Conservation (phyloP, 148 eudicot species). For the Silene latifolia region DNA sequence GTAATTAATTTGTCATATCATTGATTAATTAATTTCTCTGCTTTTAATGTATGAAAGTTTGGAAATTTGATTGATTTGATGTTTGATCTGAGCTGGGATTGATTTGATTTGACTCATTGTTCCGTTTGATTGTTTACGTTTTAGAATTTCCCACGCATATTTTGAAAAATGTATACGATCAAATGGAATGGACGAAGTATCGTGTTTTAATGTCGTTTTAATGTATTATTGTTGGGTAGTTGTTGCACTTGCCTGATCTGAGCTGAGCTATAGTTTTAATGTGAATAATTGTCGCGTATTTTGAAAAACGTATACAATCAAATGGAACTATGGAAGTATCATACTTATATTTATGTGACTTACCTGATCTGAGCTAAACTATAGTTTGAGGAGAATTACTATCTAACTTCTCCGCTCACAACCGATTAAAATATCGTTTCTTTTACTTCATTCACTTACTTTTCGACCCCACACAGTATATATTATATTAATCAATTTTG, state of each 20-base stretch:
- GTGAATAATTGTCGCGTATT: no score
- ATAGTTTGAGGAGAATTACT: no score
- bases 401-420: no score
- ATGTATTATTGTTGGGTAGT: background rate
- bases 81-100: constrained; percentile 10
- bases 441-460: no score
- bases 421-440: no score
- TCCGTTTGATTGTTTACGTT: background rate
- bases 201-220: background rate
- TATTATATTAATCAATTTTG: no score
- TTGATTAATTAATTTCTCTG: background rate
- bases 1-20: no score
- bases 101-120: constrained; percentile 14
- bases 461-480: no score
- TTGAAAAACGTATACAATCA: background rate
- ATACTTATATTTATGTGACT: no score
- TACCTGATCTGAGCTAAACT: constrained; percentile 9
- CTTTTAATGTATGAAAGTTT: background rate
- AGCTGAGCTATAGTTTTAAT: background rate
- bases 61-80: constrained; percentile 8
- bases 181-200: background rate
- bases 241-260: constrained; percentile 17
- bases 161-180: background rate
- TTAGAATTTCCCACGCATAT: background rate
- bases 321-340: background rate